A percentile compares a stretch with the other conserved stretches of the same genome.
Evolutionary conservation across 768 basidiomycete species (phyloP).

Genomic region (Coprinellus aureogranulatus): DNA sequence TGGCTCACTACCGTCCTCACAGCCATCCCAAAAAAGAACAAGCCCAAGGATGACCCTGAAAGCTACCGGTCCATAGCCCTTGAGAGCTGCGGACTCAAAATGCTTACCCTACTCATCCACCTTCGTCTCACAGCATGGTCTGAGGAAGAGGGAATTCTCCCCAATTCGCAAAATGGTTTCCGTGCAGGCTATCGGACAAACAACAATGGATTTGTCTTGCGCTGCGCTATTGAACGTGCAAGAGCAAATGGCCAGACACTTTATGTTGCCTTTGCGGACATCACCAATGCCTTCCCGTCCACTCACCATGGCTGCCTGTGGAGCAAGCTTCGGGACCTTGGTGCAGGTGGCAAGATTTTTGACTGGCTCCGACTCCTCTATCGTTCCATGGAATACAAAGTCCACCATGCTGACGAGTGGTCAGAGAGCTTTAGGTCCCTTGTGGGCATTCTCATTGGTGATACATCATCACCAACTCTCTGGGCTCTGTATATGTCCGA

Average conservation of each 20-base stretch:
- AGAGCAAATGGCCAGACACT: background rate
- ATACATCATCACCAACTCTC: constrained; percentile 20
- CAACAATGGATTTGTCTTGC: constrained; percentile 12
- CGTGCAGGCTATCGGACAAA: constrained; percentile 13
- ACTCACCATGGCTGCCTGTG: constrained; percentile 15
- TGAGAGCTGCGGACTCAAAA: constrained; percentile 27
- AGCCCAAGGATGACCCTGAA: constrained; percentile 14
- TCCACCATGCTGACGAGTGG: background rate
- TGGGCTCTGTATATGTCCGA: constrained; percentile 24
- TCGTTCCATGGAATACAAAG: constrained; percentile 6
- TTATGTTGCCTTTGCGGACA: constrained; percentile 6
- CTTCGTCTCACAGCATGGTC: constrained; percentile 2
- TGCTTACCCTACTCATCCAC: constrained; percentile 24
- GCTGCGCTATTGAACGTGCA: constrained; percentile 1
- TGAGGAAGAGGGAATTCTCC: background rate
- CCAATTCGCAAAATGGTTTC: constrained; percentile 19
- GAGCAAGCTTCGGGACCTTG: constrained; percentile 6
- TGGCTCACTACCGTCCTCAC: constrained; percentile 18
- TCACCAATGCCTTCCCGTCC: constrained; percentile 15
- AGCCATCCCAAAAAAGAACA: constrained; percentile 20
- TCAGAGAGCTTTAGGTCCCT: background rate
- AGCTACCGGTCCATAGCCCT: constrained; percentile 27
- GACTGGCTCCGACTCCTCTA: constrained; percentile 15
- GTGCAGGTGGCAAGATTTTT: constrained; percentile 7
- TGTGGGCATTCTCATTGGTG: constrained; percentile 20